Evolutionary conservation across 164 flowering plant genomes (phyloP).

Genomic region (Umbellularia californica): DNA sequence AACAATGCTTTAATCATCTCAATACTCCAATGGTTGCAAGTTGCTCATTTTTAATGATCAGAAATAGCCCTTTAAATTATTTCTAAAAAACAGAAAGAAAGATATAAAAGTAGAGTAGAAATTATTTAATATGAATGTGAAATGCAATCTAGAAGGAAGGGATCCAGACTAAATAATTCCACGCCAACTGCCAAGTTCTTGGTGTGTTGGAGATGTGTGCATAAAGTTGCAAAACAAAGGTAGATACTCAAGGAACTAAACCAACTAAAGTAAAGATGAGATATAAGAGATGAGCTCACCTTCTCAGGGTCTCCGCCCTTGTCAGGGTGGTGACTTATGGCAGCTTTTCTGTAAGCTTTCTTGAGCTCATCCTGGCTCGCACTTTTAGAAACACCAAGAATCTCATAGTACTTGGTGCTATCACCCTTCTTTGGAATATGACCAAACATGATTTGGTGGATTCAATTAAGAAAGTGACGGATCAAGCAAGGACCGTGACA

Average conservation of each 20-base stretch:
- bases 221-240: background rate
- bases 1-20: too few species aligned
- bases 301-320: slow-evolving; percentile 68
- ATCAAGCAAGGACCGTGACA: background rate
- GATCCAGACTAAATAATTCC: too few species aligned
- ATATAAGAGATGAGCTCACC: slow-evolving; percentile 17
- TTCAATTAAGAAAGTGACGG: slow-evolving; percentile 9
- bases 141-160: background rate
- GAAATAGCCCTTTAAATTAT: too few species aligned
- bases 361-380: slow-evolving; percentile 50
- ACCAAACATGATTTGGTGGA: slow-evolving; percentile 45
- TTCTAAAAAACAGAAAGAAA: too few species aligned
- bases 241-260: background rate
- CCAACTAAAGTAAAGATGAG: background rate
- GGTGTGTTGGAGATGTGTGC: background rate
- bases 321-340: slow-evolving; percentile 62
- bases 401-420: slow-evolving; percentile 45
- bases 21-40: too few species aligned
- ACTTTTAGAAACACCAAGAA: slow-evolving; percentile 45
- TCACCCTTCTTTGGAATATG: slow-evolving; percentile 53
- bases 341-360: slow-evolving; percentile 59
- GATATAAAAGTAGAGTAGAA: background rate
- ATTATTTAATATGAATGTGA: background rate
- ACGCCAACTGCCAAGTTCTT: too few species aligned
- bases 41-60: too few species aligned